Evolutionary conservation across 768 basidiomycete species (phyloP), one percentile per base, ranked within the genome.

Genomic region (Suillus plorans): DNA sequence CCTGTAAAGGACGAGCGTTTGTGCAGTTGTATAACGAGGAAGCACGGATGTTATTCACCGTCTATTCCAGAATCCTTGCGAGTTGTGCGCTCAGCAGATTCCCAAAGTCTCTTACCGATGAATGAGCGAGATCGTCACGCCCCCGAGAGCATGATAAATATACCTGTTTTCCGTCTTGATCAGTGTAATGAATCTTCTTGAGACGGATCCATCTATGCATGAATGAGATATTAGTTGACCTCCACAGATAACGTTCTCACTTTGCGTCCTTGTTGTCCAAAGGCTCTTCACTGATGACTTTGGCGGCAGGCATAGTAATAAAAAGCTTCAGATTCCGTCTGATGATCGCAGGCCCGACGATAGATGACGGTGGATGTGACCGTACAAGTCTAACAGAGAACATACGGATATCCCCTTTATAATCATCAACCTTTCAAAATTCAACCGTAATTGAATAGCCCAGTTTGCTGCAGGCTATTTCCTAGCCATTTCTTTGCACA

Each of bases 1-100:
- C 89, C 96, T 95, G 67, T 22, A 60, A 14, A 42, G 44, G 5
- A 14, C 34, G 28, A n/a, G 39, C 1, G n/a, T 63, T 22, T 61
- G 60, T 16, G 44, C 13, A 59, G 53, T 53, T 20, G 12, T 41
- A 20, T 28, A 58, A 28, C n/a, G 20, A 10, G 28, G 8, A 9
- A 63, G 4, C 7, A 10, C 63, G 44, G 18, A 22, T 45, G 25
- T 28, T 58, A 68, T 78, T 16, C 57, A 92, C 94, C 93, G 78
- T 97, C 96, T 63, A 95, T 85, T 0, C 90, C 94, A 13, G 88
- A 86, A 5, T 85, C 82, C 57, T 86, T 86, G 50, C 92, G 84
- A 14, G 92, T 94, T 71, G 87, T 91, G 44, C 96, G 83, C 69
- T 92, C 89, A 12, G 95, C 95, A 64, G 81, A 89, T 77, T 97